These are phyloP conservation scores for Nymphaea thermarum DNA, from an alignment of 164 flowering plant genomes.

Conservation along the genomic window DNA sequence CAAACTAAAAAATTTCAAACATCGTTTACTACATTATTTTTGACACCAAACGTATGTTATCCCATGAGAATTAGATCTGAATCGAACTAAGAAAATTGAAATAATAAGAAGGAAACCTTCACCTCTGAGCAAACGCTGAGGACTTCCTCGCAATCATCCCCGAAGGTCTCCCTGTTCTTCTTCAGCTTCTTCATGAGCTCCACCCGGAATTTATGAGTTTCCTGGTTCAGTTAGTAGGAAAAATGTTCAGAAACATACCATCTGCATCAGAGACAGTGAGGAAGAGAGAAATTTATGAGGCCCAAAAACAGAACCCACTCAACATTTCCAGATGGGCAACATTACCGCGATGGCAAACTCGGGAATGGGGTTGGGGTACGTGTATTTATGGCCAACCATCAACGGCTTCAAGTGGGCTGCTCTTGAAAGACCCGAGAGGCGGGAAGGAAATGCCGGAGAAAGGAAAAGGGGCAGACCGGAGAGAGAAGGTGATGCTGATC, in stretches of 20 bases:
- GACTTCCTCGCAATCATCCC: slow-evolving; percentile 36
- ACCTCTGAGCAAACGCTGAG: slow-evolving; percentile 47
- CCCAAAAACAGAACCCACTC: neutral
- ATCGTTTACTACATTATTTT: neutral
- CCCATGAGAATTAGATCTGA: neutral
- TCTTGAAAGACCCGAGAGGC: neutral
- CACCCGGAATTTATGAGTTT: slow-evolving; percentile 37
- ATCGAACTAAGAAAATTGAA: neutral
- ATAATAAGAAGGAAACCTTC: slow-evolving; percentile 1
- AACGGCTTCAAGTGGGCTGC: slow-evolving; percentile 1
- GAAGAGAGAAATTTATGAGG: neutral
- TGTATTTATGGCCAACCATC: slow-evolving; percentile 15
- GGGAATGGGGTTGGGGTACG: slow-evolving; percentile 46
- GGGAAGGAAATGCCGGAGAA: neutral
- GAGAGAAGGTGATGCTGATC: neutral
- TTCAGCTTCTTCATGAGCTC: slow-evolving; percentile 42
- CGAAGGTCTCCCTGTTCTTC: slow-evolving; percentile 36
- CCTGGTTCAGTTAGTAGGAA: slow-evolving; percentile 18
- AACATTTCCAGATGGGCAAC: neutral
- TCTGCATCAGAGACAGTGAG: neutral
- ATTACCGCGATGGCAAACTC: slow-evolving; percentile 38
- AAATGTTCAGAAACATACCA: neutral
- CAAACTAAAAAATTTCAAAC: neutral
- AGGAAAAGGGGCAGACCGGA: neutral
- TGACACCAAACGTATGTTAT: neutral